Evolutionary conservation across 2,329 filamentous ascomycete genomes (phyloP).

Genomic region (Alternaria ethzedia): DNA sequence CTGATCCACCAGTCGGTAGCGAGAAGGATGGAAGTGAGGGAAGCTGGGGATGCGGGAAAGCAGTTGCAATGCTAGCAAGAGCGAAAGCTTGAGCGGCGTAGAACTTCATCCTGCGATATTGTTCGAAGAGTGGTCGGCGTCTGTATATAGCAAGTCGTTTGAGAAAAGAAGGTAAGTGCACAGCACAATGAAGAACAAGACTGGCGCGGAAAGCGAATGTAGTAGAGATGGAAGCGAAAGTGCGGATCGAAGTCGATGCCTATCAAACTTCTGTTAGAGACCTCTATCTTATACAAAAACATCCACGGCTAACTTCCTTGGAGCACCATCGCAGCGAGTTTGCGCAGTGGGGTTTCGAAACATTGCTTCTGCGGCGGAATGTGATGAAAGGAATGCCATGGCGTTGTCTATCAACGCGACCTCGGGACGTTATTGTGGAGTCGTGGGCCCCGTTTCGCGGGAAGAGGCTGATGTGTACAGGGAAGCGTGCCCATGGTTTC

Average conservation of each 20-base stretch:
- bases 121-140: background rate
- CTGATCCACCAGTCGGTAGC: slow-evolving; percentile 11
- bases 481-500: background rate
- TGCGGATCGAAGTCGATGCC: slow-evolving; percentile 10
- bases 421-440: background rate
- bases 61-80: slow-evolving; percentile 29
- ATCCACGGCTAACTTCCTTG: background rate
- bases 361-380: background rate
- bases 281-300: background rate
- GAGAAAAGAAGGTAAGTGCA: slow-evolving; percentile 23
- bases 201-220: background rate
- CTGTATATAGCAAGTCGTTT: background rate
- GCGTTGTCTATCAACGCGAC: background rate
- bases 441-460: background rate
- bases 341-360: background rate
- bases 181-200: slow-evolving; percentile 22
- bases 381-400: background rate
- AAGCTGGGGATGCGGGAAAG: slow-evolving; percentile 30
- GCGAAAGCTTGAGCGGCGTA: slow-evolving; percentile 21
- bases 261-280: background rate
- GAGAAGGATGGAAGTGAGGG: slow-evolving; percentile 17
- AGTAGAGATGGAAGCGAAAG: slow-evolving; percentile 7
- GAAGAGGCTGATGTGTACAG: background rate
- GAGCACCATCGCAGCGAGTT: background rate
- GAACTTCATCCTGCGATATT: slow-evolving; percentile 33